Evolutionary conservation across 2,329 filamentous ascomycete genomes (phyloP), one percentile per base, ranked within the genome.

Genomic region (Emmonsia crescens): DNA sequence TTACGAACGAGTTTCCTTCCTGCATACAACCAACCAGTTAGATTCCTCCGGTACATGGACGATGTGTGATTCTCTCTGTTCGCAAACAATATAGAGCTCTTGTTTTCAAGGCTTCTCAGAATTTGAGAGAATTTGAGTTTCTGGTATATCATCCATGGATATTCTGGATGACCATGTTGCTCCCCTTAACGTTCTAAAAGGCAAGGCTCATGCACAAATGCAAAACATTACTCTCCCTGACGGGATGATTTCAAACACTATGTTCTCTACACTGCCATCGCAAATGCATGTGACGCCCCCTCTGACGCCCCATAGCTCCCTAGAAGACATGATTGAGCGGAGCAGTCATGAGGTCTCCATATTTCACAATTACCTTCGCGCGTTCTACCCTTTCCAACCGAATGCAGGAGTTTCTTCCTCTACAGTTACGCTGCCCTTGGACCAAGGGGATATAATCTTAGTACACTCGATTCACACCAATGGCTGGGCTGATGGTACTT

Each of bases 401-500:
- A 85, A 82, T 63, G 86, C 87, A 68, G 83, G 88, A 49, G 84
- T 90, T 63, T 85, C 85, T n/a, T 89, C 92, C 62, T 88, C 89
- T 12, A 94, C 91, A 10, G 89, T 97, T 61, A 97, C 93, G 12
- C 80, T 96, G 12, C 89, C 91, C 27, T 82, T 99, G 61, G 89
- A 89, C 67, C 88, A 94, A 71, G 94, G 94, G 63, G 94, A 99
- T 70, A 85, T 99, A 57, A 88, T 99, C 60, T 78, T 99, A 62
- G 89, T 99, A 27, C 94, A 99, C 75, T 96, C 94, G 3, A 89
- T 97, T 67, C 94, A 99, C 75, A 94, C 91, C 64, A 99, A 97
- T 77, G 94, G 94, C 68, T 99, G 94, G 94, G 94, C 94, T 38
- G 94, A 99, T 74, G 94, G 94, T 59, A 99, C 94, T 0, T 80